These are phyloP conservation scores for Aegilops longissima DNA, from an alignment of 176 grass and related monocot species.

Conservation along the genomic window DNA sequence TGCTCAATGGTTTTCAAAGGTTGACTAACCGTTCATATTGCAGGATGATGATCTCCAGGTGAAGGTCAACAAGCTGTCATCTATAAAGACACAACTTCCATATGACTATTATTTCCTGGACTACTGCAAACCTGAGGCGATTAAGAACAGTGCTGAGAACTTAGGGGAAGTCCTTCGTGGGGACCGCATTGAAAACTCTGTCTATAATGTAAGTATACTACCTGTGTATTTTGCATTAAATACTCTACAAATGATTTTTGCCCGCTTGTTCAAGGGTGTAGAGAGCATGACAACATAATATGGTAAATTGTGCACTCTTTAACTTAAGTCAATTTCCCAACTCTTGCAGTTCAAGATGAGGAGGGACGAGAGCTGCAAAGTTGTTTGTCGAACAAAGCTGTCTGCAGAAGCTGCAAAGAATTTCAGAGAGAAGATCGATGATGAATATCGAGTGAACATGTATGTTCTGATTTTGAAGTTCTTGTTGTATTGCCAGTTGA, in stretches of 20 bases:
- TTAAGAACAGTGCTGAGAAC: slow-evolving; percentile 82
- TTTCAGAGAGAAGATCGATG: slow-evolving; percentile 90
- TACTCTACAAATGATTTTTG: background rate
- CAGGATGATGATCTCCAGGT: slow-evolving; percentile 82
- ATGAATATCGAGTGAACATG: slow-evolving; percentile 87
- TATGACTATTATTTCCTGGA: slow-evolving; percentile 91
- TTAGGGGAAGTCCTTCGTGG: slow-evolving; percentile 86
- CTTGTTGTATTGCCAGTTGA: slow-evolving; percentile 1
- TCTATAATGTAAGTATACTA: slow-evolving; percentile 54
- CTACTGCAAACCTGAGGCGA: slow-evolving; percentile 66
- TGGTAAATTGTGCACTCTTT: background rate
- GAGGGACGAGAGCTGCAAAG: slow-evolving; percentile 67
- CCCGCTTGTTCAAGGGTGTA: background rate
- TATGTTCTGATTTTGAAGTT: slow-evolving; percentile 36
- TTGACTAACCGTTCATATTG: background rate
- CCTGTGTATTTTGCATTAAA: background rate
- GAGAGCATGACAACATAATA: background rate
- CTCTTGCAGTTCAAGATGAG: slow-evolving; percentile 73
- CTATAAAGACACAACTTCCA: slow-evolving; percentile 83
- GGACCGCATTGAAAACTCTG: slow-evolving; percentile 82
- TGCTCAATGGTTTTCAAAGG: background rate
- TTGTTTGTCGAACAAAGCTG: slow-evolving; percentile 56
- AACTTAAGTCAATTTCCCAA: background rate
- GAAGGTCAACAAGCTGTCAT: slow-evolving; percentile 85
- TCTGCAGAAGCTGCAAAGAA: slow-evolving; percentile 68